phyloP scores from a whole-genome alignment of 106 monocot species.

The Dendrobium officinale region DNA sequence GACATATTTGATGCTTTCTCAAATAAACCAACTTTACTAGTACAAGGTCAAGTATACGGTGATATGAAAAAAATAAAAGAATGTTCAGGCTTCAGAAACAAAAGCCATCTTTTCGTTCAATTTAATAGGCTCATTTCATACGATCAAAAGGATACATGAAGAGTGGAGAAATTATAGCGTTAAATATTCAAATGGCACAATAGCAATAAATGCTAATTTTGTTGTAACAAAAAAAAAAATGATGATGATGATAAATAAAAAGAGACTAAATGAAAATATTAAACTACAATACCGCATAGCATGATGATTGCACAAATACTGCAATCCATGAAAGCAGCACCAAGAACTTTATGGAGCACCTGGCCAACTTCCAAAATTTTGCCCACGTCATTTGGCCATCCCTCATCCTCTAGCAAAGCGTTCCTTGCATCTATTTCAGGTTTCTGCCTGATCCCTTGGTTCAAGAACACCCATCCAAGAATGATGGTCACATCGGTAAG shows the following conservation, averaged over 20 bases:
- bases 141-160: neutral
- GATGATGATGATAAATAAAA: neutral
- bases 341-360: slow-evolving; percentile 27
- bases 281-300: slow-evolving; percentile 31
- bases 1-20: too few species aligned
- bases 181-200: neutral
- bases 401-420: neutral
- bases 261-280: neutral
- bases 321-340: slow-evolving; percentile 55
- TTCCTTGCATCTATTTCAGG: slow-evolving; percentile 5
- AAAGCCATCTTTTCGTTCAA: too few species aligned
- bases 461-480: slow-evolving; percentile 23
- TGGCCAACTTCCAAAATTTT: slow-evolving; percentile 30
- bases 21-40: too few species aligned
- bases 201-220: neutral
- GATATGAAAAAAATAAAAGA: too few species aligned
- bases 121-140: neutral
- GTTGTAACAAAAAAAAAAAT: neutral
- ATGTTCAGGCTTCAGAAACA: too few species aligned
- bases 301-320: slow-evolving; percentile 55
- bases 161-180: neutral
- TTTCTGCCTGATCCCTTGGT: slow-evolving; percentile 2
- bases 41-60: too few species aligned
- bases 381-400: slow-evolving; percentile 20
- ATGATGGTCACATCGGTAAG: slow-evolving; percentile 47